Evolutionary conservation across 2,329 filamentous ascomycete species (phyloP).

Genomic region (Amphichorda felina): DNA sequence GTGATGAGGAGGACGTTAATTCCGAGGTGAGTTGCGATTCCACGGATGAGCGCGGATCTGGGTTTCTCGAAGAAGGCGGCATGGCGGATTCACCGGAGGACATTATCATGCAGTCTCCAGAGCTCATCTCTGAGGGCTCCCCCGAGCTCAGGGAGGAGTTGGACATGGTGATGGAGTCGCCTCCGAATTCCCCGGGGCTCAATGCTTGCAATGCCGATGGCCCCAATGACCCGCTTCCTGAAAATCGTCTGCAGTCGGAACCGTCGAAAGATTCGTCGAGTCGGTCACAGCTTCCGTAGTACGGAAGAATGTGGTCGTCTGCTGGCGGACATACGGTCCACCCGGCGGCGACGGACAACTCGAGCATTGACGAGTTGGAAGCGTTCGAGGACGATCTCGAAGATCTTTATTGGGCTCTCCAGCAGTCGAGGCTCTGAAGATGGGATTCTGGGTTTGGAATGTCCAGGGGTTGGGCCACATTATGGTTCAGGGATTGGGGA

Average conservation of each 20-base stretch:
- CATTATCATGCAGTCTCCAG: slow-evolving; percentile 18
- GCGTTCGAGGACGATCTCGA: slow-evolving; percentile 27
- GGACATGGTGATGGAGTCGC: slow-evolving; percentile 3
- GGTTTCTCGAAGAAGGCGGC: slow-evolving; percentile 14
- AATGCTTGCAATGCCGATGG: not conserved
- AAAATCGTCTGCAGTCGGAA: not conserved
- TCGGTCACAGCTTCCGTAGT: not conserved
- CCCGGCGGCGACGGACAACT: not conserved
- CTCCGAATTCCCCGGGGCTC: not conserved
- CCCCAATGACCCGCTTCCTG: not conserved
- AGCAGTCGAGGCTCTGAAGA: not conserved
- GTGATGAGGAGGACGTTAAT: slow-evolving; percentile 64
- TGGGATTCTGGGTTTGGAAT: too few species aligned
- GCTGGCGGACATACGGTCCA: not conserved
- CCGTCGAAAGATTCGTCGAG: not conserved
- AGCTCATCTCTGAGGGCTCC: slow-evolving; percentile 10
- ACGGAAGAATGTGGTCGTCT: not conserved
- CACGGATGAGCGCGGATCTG: slow-evolving; percentile 14
- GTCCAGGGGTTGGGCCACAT: too few species aligned
- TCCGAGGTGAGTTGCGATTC: slow-evolving; percentile 48
- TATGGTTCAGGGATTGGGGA: too few species aligned
- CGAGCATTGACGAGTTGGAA: slow-evolving; percentile 22
- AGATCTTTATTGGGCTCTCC: not conserved
- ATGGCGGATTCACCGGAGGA: slow-evolving; percentile 15
- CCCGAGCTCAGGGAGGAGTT: not conserved